These are phyloP conservation scores for Angomonas ambiguus DNA, from an alignment of 208 protist genomes.

Conservation along the genomic window DNA sequence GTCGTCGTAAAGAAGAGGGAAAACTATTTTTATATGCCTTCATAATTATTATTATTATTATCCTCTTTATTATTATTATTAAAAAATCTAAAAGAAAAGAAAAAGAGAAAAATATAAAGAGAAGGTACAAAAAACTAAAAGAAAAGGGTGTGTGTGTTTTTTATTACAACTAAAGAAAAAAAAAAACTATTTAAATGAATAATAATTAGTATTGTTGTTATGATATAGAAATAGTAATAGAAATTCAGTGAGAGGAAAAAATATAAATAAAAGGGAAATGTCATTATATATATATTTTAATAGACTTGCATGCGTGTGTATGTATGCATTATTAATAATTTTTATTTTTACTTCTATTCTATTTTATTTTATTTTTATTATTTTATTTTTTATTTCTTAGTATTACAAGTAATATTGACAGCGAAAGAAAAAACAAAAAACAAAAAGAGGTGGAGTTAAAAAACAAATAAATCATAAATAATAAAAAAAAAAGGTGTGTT, in stretches of 20 bases:
- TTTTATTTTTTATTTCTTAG: constrained; percentile 13
- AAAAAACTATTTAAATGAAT: background rate
- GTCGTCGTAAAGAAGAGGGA: too few species aligned
- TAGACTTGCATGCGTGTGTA: too few species aligned
- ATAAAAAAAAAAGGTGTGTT: constrained; percentile 2
- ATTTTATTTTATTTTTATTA: too few species aligned
- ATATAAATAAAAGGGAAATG: background rate
- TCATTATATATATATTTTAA: too few species aligned
- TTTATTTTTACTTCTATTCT: too few species aligned
- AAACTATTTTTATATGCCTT: background rate
- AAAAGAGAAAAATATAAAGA: constrained; percentile 8
- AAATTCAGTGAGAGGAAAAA: too few species aligned
- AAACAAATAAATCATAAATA: too few species aligned
- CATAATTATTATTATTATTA: background rate
- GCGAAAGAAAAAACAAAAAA: constrained; percentile 20
- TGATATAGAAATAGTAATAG: background rate
- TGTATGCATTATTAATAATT: too few species aligned
- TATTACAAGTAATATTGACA: constrained; percentile 6
- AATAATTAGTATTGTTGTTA: background rate
- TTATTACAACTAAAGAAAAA: background rate
- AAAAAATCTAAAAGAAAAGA: constrained; percentile 5
- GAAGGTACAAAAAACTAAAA: background rate
- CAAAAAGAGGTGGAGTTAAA: constrained; percentile 7
- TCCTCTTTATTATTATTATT: background rate
- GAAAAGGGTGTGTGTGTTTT: background rate